These are phyloP conservation scores for Quercus tomentella DNA, from an alignment of 331 rosid genomes.

Conservation along the genomic window DNA sequence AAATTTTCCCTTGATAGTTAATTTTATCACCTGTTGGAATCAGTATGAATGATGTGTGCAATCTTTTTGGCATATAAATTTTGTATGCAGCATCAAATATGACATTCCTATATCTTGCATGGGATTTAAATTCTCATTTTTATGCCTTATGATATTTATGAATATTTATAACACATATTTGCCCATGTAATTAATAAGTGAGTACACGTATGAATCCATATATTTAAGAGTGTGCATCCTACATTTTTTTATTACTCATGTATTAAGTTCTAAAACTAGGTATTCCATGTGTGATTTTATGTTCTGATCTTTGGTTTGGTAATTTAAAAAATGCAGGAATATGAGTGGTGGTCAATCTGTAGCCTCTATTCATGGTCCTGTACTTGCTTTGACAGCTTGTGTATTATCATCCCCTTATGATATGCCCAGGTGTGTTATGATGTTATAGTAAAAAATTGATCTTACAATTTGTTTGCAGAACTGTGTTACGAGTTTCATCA, in stretches of 20 bases:
- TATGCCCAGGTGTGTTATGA: constrained; percentile 76
- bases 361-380: constrained; percentile 88
- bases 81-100: not conserved
- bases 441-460: not conserved
- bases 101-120: not conserved
- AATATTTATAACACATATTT: not conserved
- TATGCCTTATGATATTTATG: not conserved
- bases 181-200: not conserved
- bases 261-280: constrained; percentile 2
- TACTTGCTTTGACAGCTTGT: constrained; percentile 88
- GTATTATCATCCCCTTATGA: constrained; percentile 93
- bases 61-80: not conserved
- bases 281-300: not conserved
- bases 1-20: not conserved
- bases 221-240: not conserved
- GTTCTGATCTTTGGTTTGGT: not conserved
- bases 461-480: not conserved
- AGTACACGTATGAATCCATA: not conserved
- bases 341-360: constrained; percentile 56
- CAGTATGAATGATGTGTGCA: not conserved
- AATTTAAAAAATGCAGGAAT: constrained; percentile 51
- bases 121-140: not conserved
- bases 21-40: not conserved
- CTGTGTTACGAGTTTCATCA: not conserved
- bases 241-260: not conserved